These are phyloP conservation scores for Phytophthora cryptogea DNA, from an alignment of 352 stramenopile genomes.

Conservation along the genomic window DNA sequence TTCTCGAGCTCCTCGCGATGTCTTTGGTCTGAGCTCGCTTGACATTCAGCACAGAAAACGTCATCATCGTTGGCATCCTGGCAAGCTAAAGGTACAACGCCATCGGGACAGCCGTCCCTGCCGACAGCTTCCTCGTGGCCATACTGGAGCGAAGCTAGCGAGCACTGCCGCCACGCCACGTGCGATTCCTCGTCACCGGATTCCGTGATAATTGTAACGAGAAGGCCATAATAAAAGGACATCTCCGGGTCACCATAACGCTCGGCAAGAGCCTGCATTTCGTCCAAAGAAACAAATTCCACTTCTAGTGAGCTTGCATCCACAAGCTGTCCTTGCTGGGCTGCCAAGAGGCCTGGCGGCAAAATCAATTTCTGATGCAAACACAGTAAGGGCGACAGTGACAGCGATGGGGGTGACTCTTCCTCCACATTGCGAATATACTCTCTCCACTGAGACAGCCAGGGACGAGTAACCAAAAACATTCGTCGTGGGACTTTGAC, in stretches of 20 bases:
- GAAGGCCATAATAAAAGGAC: slow-evolving; percentile 54
- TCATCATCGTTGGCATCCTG: slow-evolving; percentile 33
- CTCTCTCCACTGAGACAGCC: slow-evolving; percentile 65
- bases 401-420: slow-evolving; percentile 37
- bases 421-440: slow-evolving; percentile 79
- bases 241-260: slow-evolving; percentile 58
- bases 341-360: slow-evolving; percentile 45
- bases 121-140: slow-evolving; percentile 28
- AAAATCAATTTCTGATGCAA: slow-evolving; percentile 61
- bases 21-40: slow-evolving; percentile 41
- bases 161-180: slow-evolving; percentile 55
- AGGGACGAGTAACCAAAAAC: slow-evolving; percentile 64
- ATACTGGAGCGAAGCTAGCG: slow-evolving; percentile 39
- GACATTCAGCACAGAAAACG: slow-evolving; percentile 57
- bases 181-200: slow-evolving; percentile 17
- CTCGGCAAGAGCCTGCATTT: slow-evolving; percentile 62
- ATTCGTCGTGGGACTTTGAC: slow-evolving; percentile 33
- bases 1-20: slow-evolving; percentile 62
- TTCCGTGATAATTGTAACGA: slow-evolving; percentile 18
- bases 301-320: slow-evolving; percentile 51
- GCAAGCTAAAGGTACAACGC: slow-evolving; percentile 33
- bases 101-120: slow-evolving; percentile 25
- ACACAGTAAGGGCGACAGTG: slow-evolving; percentile 45
- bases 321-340: slow-evolving; percentile 48
- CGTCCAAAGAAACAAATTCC: slow-evolving; percentile 61